Percentiles rank a stretch among this genome's conserved stretches.
These are phyloP conservation scores for Cladophialophora yegresii DNA, from an alignment of 2,329 filamentous ascomycete species.

Conservation along the genomic window DNA sequence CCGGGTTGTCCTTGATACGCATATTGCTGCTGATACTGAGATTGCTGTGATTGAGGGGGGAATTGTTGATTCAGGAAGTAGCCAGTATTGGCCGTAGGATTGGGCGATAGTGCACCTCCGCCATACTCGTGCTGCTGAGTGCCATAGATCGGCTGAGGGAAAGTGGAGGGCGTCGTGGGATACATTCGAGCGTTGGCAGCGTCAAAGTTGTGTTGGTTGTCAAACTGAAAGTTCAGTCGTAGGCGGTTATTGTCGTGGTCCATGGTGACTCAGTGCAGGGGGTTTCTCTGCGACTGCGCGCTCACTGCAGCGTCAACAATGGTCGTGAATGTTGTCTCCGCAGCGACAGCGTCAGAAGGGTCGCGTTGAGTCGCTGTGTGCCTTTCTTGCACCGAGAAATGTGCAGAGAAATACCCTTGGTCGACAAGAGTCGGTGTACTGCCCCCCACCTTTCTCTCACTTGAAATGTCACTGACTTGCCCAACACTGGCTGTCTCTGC, in stretches of 20 bases:
- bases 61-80: conserved; percentile 68
- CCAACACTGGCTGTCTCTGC: not conserved
- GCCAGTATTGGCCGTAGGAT: conserved; percentile 47
- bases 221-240: conserved; percentile 55
- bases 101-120: conserved; percentile 48
- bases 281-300: not conserved
- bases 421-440: conserved; percentile 17
- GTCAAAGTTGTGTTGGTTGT: conserved; percentile 65
- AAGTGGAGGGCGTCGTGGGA: conserved; percentile 90
- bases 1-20: conserved; percentile 52
- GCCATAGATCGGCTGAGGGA: conserved; percentile 83
- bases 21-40: conserved; percentile 60
- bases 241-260: conserved; percentile 63
- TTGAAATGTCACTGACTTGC: not conserved
- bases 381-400: not conserved
- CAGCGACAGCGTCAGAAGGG: conserved; percentile 6
- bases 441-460: not conserved
- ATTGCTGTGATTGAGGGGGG: conserved; percentile 51
- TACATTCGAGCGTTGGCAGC: conserved; percentile 67
- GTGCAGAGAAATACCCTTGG: conserved; percentile 8
- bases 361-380: not conserved
- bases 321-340: conserved; percentile 5
- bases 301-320: conserved; percentile 10
- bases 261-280: conserved; percentile 24
- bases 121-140: conserved; percentile 63